These are phyloP conservation scores for Marchantia polymorpha DNA, from an alignment of 225 moss, liverwort and hornwort genomes.

Conservation along the genomic window DNA sequence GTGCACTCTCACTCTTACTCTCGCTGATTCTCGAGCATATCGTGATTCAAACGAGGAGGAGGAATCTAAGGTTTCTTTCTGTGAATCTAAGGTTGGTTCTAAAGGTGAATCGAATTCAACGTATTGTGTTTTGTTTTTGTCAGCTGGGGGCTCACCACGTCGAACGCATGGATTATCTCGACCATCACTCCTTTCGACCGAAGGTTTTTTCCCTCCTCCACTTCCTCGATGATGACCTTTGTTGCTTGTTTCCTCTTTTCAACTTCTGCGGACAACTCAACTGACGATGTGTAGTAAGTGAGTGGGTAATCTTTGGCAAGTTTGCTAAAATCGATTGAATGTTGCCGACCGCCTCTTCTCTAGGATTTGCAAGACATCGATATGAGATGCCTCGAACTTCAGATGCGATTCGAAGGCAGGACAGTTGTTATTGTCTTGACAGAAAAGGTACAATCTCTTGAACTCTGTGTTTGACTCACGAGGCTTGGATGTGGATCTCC, in stretches of 20 bases:
- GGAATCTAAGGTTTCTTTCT: neutral
- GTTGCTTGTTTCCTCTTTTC: neutral
- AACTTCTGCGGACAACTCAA: neutral
- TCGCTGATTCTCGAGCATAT: neutral
- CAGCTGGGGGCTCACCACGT: constrained; percentile 70
- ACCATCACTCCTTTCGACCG: constrained; percentile 65
- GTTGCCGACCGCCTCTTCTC: neutral
- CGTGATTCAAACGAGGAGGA: neutral
- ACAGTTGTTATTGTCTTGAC: constrained; percentile 62
- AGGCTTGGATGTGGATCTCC: no score
- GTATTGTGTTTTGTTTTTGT: no score
- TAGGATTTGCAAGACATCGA: constrained; percentile 63
- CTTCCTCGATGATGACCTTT: neutral
- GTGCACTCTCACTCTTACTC: neutral
- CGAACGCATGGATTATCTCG: constrained; percentile 80
- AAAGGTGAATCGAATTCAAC: neutral
- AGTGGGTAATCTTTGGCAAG: neutral
- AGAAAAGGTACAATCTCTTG: constrained; percentile 61
- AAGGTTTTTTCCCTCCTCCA: constrained; percentile 42
- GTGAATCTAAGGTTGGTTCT: neutral
- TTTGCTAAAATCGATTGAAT: neutral
- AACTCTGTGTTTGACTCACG: neutral
- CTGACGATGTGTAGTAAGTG: neutral
- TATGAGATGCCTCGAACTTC: constrained; percentile 44
- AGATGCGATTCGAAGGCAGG: constrained; percentile 40